Percentiles rank a stretch among this genome's conserved stretches.
phyloP scores from a whole-genome alignment of 2,329 filamentous ascomycete species.

The Delphinella strobiligena region DNA sequence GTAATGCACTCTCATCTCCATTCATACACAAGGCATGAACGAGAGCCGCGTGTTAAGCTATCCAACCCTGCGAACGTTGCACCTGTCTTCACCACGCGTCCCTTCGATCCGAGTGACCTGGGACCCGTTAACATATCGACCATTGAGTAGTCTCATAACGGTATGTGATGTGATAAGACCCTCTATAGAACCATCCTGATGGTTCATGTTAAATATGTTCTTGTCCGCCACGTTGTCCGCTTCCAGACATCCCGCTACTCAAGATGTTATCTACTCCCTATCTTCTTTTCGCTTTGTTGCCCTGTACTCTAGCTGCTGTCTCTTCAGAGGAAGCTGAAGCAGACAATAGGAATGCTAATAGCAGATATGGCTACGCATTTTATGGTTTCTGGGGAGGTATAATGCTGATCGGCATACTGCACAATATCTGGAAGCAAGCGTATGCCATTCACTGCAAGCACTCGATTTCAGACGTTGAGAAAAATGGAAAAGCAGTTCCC shows the following conservation, averaged over 20 bases:
- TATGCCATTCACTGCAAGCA: too few species aligned
- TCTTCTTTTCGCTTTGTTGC: neutral
- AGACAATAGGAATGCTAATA: neutral
- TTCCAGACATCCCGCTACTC: neutral
- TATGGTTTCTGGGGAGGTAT: slow-evolving; percentile 5
- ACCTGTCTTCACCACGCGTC: too few species aligned
- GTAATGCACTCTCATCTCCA: too few species aligned
- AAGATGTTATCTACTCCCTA: neutral
- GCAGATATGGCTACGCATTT: slow-evolving; percentile 1
- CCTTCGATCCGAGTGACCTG: too few species aligned
- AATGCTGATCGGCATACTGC: neutral
- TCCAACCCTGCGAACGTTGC: too few species aligned
- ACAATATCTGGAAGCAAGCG: neutral
- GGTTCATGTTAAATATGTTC: too few species aligned
- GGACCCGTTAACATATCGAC: too few species aligned
- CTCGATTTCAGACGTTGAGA: neutral
- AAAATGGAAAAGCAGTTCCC: neutral
- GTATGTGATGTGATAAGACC: too few species aligned
- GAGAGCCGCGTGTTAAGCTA: too few species aligned
- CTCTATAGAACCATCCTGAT: too few species aligned
- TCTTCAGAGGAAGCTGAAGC: neutral
- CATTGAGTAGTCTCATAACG: too few species aligned
- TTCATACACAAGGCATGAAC: neutral
- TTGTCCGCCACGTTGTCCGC: neutral
- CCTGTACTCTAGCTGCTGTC: neutral